These are phyloP conservation scores for Tetrastigma voinierianum DNA, from an alignment of 164 flowering plant genomes.

Conservation along the genomic window DNA sequence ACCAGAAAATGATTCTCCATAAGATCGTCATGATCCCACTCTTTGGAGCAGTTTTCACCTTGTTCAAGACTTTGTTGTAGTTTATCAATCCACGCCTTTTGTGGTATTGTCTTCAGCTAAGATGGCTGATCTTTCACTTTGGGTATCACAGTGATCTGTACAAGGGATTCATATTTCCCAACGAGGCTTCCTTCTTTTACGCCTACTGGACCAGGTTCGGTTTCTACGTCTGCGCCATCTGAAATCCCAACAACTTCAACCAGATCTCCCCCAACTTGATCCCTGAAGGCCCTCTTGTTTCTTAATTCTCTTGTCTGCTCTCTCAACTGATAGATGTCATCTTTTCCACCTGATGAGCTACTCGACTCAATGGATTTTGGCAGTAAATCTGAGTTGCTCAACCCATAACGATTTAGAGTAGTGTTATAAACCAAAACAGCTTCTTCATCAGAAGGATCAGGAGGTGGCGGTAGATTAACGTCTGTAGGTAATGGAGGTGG, in stretches of 20 bases:
- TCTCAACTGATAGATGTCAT: slow-evolving; percentile 28
- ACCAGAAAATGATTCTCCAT: slow-evolving; percentile 71
- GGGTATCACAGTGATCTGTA: slow-evolving; percentile 82
- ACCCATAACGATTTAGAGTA: slow-evolving; percentile 69
- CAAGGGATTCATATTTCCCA: slow-evolving; percentile 94
- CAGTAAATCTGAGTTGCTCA: slow-evolving; percentile 36
- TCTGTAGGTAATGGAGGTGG: slow-evolving; percentile 62
- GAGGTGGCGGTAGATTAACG: slow-evolving; percentile 72
- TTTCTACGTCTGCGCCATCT: slow-evolving; percentile 92
- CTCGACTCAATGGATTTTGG: slow-evolving; percentile 19
- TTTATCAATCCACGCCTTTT: slow-evolving; percentile 74
- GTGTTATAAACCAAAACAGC: slow-evolving; percentile 91
- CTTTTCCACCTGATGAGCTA: slow-evolving; percentile 22
- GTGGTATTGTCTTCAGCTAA: slow-evolving; percentile 39
- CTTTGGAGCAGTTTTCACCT: slow-evolving; percentile 68
- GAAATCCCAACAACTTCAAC: slow-evolving; percentile 91
- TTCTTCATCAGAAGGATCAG: slow-evolving; percentile 95
- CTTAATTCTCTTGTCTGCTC: slow-evolving; percentile 62
- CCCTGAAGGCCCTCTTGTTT: slow-evolving; percentile 74
- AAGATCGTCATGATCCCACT: slow-evolving; percentile 83
- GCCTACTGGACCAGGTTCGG: slow-evolving; percentile 95
- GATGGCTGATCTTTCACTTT: slow-evolving; percentile 65
- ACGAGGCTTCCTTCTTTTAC: slow-evolving; percentile 98
- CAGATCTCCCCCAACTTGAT: slow-evolving; percentile 89
- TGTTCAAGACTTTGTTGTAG: slow-evolving; percentile 74